A percentile compares a stretch with the other conserved stretches of the same genome.
phyloP scores from a whole-genome alignment of 805 yeast genomes.

The Starmerella scarabaei region DNA sequence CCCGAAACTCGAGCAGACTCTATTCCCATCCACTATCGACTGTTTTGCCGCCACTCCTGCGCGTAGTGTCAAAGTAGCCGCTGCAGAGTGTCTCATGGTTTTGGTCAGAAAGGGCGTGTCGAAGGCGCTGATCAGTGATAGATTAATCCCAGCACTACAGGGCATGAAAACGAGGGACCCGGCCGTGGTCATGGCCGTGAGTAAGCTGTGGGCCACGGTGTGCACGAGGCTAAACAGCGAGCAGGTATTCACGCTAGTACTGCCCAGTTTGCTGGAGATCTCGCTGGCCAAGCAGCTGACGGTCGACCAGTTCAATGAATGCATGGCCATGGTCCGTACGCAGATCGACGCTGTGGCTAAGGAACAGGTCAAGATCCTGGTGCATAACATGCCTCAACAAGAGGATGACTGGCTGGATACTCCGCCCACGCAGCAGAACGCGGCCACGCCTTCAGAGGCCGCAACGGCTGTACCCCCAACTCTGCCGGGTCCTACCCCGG shows the following conservation, averaged over 20 bases:
- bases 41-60: slow-evolving; percentile 78
- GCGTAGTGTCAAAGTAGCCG: slow-evolving; percentile 53
- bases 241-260: slow-evolving; percentile 37
- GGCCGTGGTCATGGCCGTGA: slow-evolving; percentile 40
- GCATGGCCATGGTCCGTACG: slow-evolving; percentile 31
- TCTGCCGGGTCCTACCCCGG: not conserved
- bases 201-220: slow-evolving; percentile 32
- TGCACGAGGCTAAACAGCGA: slow-evolving; percentile 35
- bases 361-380: slow-evolving; percentile 25
- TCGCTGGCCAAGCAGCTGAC: slow-evolving; percentile 37
- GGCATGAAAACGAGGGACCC: slow-evolving; percentile 68
- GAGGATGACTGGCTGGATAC: slow-evolving; percentile 14
- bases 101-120: slow-evolving; percentile 35
- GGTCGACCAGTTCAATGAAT: slow-evolving; percentile 32
- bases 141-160: slow-evolving; percentile 64
- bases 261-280: slow-evolving; percentile 42
- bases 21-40: slow-evolving; percentile 60
- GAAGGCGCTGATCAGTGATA: slow-evolving; percentile 57
- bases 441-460: not conserved
- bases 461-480: not conserved
- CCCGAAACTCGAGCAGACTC: slow-evolving; percentile 54
- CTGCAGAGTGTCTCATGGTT: slow-evolving; percentile 11
- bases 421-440: not conserved
- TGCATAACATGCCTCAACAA: slow-evolving; percentile 9
- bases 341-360: slow-evolving; percentile 36